Evolutionary conservation across 768 basidiomycete genomes (phyloP).

Genomic region (Lenzites betulinus): DNA sequence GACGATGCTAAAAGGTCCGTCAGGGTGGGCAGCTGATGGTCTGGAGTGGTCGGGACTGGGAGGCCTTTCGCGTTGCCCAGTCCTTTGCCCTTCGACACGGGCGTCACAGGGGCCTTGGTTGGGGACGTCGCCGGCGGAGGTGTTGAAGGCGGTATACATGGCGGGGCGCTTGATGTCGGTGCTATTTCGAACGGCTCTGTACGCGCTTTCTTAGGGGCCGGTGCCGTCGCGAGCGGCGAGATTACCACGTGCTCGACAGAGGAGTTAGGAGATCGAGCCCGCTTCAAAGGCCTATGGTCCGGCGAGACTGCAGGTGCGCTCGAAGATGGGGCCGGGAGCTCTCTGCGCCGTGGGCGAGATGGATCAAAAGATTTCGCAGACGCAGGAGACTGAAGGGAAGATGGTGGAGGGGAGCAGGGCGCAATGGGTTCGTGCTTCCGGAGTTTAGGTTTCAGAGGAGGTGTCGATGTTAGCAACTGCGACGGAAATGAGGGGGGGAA

Average conservation of each 20-base stretch:
- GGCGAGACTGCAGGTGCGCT: constrained; percentile 15
- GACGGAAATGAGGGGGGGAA: constrained; percentile 59
- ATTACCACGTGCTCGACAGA: constrained; percentile 18
- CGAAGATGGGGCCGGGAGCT: constrained; percentile 24
- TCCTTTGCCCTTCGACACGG: constrained; percentile 22
- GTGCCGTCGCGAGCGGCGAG: constrained; percentile 9
- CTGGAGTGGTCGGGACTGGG: constrained; percentile 30
- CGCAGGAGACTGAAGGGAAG: constrained; percentile 30
- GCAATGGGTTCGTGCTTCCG: constrained; percentile 49
- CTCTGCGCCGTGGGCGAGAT: constrained; percentile 21
- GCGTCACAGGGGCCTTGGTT: constrained; percentile 25
- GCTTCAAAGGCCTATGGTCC: constrained; percentile 17
- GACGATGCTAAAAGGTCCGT: constrained; percentile 49
- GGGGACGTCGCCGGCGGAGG: constrained; percentile 34
- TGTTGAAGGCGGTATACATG: constrained; percentile 28
- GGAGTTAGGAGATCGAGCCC: constrained; percentile 22
- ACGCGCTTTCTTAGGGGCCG: constrained; percentile 26
- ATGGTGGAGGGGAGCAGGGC: constrained; percentile 28
- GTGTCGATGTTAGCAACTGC: constrained; percentile 56
- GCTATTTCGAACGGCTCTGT: constrained; percentile 11
- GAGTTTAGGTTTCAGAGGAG: constrained; percentile 34
- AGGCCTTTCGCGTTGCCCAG: constrained; percentile 28
- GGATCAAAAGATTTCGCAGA: constrained; percentile 22
- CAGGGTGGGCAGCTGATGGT: constrained; percentile 40
- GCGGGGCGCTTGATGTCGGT: constrained; percentile 18